phyloP scores from a whole-genome alignment of 1,139 yeast genomes.

The Geotrichum aggregatum region DNA sequence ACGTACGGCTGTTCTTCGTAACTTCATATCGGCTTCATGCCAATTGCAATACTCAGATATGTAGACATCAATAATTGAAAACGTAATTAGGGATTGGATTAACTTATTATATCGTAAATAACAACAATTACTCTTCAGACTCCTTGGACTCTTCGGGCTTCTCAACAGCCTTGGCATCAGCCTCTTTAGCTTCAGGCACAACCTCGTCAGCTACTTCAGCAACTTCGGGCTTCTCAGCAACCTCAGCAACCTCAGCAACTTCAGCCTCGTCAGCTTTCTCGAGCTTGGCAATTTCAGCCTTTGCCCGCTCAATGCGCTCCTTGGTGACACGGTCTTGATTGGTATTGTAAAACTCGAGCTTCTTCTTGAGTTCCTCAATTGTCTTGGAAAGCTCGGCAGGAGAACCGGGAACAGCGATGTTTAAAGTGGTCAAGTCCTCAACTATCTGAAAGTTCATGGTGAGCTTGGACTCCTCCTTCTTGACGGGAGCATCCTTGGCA shows the following conservation, averaged over 20 bases:
- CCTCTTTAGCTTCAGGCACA: conserved; percentile 20
- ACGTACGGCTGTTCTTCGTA: too few species aligned
- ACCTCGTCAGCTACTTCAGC: conserved; percentile 47
- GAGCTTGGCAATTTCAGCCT: conserved; percentile 67
- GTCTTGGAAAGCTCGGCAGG: conserved; percentile 68
- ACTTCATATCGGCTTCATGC: neutral
- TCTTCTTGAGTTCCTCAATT: conserved; percentile 64
- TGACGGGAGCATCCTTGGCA: conserved; percentile 39
- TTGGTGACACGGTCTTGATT: conserved; percentile 82
- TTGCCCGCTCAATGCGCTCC: conserved; percentile 67
- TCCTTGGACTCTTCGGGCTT: conserved; percentile 10
- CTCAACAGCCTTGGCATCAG: conserved; percentile 14
- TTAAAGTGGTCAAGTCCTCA: conserved; percentile 70
- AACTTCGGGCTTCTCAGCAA: conserved; percentile 45
- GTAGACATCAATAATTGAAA: neutral
- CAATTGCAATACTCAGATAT: too few species aligned
- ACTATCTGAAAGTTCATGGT: conserved; percentile 78
- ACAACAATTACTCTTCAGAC: conserved; percentile 7
- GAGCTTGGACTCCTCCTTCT: conserved; percentile 45
- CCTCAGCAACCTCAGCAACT: conserved; percentile 16
- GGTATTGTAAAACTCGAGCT: conserved; percentile 63
- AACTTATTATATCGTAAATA: neutral
- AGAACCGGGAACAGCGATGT: conserved; percentile 74
- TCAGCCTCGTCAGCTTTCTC: conserved; percentile 26
- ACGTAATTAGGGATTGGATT: too few species aligned